Conservation (phyloP, 768 basidiomycete species). For the Holtermanniella nyarrowii region DNA sequence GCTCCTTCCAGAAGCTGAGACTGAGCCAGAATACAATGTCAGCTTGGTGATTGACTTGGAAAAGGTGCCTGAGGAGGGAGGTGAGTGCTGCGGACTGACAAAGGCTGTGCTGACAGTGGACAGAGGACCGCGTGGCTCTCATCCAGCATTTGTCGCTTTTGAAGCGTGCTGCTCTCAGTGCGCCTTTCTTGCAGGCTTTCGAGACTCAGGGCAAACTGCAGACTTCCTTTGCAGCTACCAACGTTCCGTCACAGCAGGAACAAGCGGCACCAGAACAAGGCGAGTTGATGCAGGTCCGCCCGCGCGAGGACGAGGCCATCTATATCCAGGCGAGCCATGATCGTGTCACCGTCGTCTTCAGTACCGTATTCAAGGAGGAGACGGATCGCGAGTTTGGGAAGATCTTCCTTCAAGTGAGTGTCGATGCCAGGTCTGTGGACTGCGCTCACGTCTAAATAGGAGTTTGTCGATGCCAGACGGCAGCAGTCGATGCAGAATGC, state of each 20-base stretch:
- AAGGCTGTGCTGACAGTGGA: neutral
- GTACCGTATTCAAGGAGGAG: constrained; percentile 91
- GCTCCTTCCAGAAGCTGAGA: constrained; percentile 48
- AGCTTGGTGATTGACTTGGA: constrained; percentile 80
- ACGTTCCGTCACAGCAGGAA: constrained; percentile 48
- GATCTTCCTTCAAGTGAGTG: constrained; percentile 83
- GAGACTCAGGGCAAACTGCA: constrained; percentile 73
- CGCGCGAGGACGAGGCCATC: constrained; percentile 94
- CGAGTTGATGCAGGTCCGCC: constrained; percentile 83
- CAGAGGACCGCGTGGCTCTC: constrained; percentile 70
- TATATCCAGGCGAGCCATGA: constrained; percentile 87
- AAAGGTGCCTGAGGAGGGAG: constrained; percentile 64
- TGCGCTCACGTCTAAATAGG: constrained; percentile 45
- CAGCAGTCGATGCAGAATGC: constrained; percentile 89
- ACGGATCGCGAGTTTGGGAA: constrained; percentile 95
- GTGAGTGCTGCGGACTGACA: constrained; percentile 46
- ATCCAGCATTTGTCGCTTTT: constrained; percentile 71
- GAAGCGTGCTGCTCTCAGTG: constrained; percentile 87
- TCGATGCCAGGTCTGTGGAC: neutral
- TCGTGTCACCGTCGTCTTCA: constrained; percentile 95
- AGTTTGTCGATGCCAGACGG: constrained; percentile 97
- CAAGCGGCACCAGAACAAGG: constrained; percentile 46
- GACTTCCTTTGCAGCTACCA: constrained; percentile 38
- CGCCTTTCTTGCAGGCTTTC: constrained; percentile 87
- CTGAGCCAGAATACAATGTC: constrained; percentile 82